These are phyloP conservation scores for Trypethelium eluteriae DNA, from an alignment of 495 filamentous ascomycete genomes.

Conservation along the genomic window DNA sequence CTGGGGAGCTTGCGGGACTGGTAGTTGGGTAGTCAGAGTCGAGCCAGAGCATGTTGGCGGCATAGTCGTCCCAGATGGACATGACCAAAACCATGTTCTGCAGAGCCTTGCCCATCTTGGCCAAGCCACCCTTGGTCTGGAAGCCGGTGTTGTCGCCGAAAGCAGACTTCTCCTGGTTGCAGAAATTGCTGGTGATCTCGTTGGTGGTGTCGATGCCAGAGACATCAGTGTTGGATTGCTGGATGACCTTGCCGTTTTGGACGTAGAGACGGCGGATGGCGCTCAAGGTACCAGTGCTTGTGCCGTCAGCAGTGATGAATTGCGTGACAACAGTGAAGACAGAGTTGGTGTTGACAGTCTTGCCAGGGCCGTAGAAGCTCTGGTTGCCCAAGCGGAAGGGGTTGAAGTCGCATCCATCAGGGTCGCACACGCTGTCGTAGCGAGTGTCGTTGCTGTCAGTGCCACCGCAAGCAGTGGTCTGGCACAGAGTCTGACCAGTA, in stretches of 20 bases:
- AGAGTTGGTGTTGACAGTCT: slow-evolving; percentile 51
- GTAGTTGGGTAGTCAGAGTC: slow-evolving; percentile 65
- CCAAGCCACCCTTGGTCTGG: slow-evolving; percentile 51
- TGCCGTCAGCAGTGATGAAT: slow-evolving; percentile 49
- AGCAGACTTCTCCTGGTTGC: slow-evolving; percentile 49
- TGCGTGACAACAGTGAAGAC: slow-evolving; percentile 62
- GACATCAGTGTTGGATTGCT: slow-evolving; percentile 50
- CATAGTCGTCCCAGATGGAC: slow-evolving; percentile 73
- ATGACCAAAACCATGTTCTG: slow-evolving; percentile 68
- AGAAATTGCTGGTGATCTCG: slow-evolving; percentile 55
- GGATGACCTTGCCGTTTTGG: slow-evolving; percentile 52
- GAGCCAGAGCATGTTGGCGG: slow-evolving; percentile 75
- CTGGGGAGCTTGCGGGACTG: slow-evolving; percentile 48
- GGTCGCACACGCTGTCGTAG: slow-evolving; percentile 53
- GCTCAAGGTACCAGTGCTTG: slow-evolving; percentile 40
- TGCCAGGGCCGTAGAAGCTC: slow-evolving; percentile 49
- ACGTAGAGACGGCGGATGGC: slow-evolving; percentile 57
- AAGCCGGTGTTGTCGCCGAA: slow-evolving; percentile 58
- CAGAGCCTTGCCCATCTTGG: slow-evolving; percentile 50
- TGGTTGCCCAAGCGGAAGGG: slow-evolving; percentile 50
- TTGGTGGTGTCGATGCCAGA: slow-evolving; percentile 45
- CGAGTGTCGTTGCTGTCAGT: slow-evolving; percentile 37
- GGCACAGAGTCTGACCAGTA: slow-evolving; percentile 39
- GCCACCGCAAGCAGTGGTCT: slow-evolving; percentile 43
- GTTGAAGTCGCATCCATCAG: slow-evolving; percentile 59